Evolutionary conservation across 2,329 filamentous ascomycete species (phyloP).

Genomic region (Sporothrix pseudoabietina): DNA sequence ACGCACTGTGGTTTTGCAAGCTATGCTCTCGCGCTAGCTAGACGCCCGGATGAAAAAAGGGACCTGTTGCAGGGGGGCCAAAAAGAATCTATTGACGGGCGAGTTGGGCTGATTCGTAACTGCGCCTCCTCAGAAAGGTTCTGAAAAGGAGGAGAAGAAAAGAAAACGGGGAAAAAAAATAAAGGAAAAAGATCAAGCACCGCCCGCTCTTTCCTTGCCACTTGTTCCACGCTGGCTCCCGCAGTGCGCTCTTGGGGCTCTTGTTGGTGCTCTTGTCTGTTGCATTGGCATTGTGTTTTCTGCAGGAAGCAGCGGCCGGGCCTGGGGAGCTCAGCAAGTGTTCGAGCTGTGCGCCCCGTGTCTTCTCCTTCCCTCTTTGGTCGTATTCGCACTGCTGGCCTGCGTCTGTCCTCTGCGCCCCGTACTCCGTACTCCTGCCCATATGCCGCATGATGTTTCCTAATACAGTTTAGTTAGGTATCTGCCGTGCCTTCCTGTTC

Average conservation of each 20-base stretch:
- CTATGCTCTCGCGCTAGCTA: neutral
- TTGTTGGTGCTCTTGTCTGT: neutral
- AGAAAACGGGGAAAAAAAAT: neutral
- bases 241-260: neutral
- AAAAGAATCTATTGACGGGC: neutral
- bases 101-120: neutral
- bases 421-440: neutral
- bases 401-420: neutral
- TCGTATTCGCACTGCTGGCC: neutral
- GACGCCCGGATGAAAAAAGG: neutral
- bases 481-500: neutral
- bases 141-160: no score
- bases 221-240: neutral
- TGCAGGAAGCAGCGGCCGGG: neutral
- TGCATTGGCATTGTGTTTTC: neutral
- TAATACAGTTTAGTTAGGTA: neutral
- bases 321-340: neutral
- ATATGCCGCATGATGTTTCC: neutral
- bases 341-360: neutral
- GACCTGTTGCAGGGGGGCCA: neutral
- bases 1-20: neutral
- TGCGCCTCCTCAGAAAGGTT: constrained; percentile 1
- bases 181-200: neutral
- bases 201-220: constrained; percentile 6
- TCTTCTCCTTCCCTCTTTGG: neutral